phyloP scores from a whole-genome alignment of 2,329 filamentous ascomycete genomes.

The Botrytis elliptica region DNA sequence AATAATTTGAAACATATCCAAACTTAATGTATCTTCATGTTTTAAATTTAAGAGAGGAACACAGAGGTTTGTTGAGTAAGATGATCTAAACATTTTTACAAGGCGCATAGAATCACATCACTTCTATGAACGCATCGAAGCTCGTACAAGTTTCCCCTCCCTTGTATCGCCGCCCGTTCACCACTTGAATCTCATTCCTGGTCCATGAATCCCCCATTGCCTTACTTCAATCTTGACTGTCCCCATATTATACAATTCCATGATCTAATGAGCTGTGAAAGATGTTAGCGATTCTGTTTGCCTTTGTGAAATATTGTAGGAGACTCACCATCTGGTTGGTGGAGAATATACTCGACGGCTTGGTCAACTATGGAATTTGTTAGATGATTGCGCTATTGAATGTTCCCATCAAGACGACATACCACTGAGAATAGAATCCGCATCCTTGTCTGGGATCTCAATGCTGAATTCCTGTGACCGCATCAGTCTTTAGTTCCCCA shows the following conservation, averaged over 20 bases:
- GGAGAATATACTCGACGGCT: slow-evolving; percentile 72
- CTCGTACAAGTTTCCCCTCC: slow-evolving; percentile 33
- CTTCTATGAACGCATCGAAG: slow-evolving; percentile 35
- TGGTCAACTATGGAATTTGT: slow-evolving; percentile 59
- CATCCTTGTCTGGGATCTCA: slow-evolving; percentile 79
- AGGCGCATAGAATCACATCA: slow-evolving; percentile 36
- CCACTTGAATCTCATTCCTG: slow-evolving; percentile 24
- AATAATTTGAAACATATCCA: neutral
- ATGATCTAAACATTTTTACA: slow-evolving; percentile 41
- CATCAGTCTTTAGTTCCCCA: slow-evolving; percentile 30
- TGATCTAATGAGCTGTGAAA: slow-evolving; percentile 37
- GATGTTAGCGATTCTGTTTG: neutral
- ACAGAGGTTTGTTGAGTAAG: slow-evolving; percentile 33
- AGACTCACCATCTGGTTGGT: slow-evolving; percentile 69
- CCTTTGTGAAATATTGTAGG: neutral
- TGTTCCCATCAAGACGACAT: slow-evolving; percentile 41
- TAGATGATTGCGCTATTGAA: neutral
- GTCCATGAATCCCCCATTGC: slow-evolving; percentile 25
- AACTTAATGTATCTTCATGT: slow-evolving; percentile 3
- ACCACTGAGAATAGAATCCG: slow-evolving; percentile 75
- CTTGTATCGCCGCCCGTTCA: slow-evolving; percentile 20
- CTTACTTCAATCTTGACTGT: slow-evolving; percentile 18
- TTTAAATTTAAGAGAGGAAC: slow-evolving; percentile 18
- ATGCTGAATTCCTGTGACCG: slow-evolving; percentile 61
- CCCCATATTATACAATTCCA: slow-evolving; percentile 35